Evolutionary conservation across 148 eudicot genomes (phyloP), one percentile per base, ranked within the genome.

Genomic region (Nepenthes gracilis): DNA sequence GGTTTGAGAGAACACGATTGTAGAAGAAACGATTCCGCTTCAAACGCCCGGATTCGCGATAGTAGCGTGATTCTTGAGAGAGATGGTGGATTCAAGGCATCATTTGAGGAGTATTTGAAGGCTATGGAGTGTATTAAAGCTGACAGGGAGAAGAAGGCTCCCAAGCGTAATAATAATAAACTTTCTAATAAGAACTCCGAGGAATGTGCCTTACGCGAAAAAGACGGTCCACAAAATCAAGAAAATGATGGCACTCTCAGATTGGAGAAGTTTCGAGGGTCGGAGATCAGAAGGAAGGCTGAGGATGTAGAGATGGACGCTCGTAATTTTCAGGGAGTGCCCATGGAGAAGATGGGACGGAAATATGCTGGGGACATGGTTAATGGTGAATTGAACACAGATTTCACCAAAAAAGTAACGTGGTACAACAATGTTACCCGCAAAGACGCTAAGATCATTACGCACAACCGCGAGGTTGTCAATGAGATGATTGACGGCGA

Each of bases 71-170:
- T 67, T 34, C 59, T 79, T 49, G 74, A 75, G 55, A 65, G 74
- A 63, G 78, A 78, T 8, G 65, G 65, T 6, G 73, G 79, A 43
- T 91, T 85, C 58, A 85, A 81, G 73, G 83, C 93, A 3, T 81
- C 96, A 6, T 91, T 91, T 65, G 93, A 80, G 43, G 90, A 85
- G 60, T 88, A 91, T 65, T 77, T 88, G 74, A 81, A 83, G 72
- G 90, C 81, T 34, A 74, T 88, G 96, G 93, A 88, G 77, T 71
- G 79, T 57, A 72, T 81, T 61, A 83, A 69, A 66, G 74, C 58
- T 48, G 79, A 75, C 60, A 73, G 61, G 70, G 54, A 60, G 36
- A 66, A 61, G 45, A 67, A 53, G 47, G n/a, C 12, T 23, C 2
- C 2, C 23, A 23, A 64, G 40, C 10, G 52, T 43, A 9, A 38